Percentiles rank a stretch among this genome's conserved stretches.
Conservation (phyloP, 805 yeast genomes). For the Hanseniaspora lindneri region DNA sequence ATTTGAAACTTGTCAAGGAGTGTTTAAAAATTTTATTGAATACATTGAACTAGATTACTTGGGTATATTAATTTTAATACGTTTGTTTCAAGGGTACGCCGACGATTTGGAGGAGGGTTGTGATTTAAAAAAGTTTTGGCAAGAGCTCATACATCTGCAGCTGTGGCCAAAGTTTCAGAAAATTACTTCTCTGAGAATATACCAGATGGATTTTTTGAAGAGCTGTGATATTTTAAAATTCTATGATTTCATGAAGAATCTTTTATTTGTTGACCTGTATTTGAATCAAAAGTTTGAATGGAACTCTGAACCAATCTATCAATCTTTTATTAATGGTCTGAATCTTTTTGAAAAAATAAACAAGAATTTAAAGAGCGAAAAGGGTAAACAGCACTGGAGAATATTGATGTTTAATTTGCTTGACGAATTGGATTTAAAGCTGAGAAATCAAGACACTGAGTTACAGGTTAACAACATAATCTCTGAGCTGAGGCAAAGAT, state of each 20-base stretch:
- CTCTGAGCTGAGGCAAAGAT: background rate
- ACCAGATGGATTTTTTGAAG: background rate
- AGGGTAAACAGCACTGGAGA: conserved; percentile 1
- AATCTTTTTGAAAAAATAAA: conserved; percentile 56
- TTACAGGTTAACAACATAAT: background rate
- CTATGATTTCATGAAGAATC: conserved; percentile 57
- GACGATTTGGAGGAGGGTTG: conserved; percentile 22
- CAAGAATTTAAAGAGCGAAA: background rate
- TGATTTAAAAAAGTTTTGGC: conserved; percentile 40
- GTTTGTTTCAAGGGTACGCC: conserved; percentile 54
- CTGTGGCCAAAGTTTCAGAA: conserved; percentile 83
- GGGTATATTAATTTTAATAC: conserved; percentile 64
- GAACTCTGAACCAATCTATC: conserved; percentile 57
- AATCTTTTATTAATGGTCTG: conserved; percentile 55
- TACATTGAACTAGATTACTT: conserved; percentile 50
- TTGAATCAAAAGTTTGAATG: conserved; percentile 26
- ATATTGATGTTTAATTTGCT: conserved; percentile 7
- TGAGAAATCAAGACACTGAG: background rate
- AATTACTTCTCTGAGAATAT: conserved; percentile 1
- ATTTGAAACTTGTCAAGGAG: conserved; percentile 38
- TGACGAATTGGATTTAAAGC: background rate
- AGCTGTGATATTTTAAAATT: conserved; percentile 27
- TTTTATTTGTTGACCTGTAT: conserved; percentile 44
- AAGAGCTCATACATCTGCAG: conserved; percentile 44
- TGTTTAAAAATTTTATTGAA: conserved; percentile 33